Conservation (phyloP, 192 early-diverging fungal species). For the Chytriomyces sp. region DNA sequence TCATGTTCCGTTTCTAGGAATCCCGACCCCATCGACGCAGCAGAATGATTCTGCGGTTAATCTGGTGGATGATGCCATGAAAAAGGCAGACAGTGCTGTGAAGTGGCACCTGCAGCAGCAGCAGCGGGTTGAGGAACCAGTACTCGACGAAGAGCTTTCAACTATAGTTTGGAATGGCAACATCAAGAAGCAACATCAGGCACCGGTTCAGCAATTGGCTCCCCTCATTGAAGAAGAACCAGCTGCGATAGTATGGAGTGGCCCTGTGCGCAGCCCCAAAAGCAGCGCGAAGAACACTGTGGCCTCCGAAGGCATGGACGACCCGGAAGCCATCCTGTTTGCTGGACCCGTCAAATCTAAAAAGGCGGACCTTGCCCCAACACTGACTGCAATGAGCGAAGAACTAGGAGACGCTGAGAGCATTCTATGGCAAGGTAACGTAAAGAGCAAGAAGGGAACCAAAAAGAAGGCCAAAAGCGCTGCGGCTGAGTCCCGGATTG, state of each 20-base stretch:
- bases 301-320: neutral
- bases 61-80: neutral
- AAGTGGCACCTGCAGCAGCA: neutral
- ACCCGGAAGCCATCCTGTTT: neutral
- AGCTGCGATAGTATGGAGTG: neutral
- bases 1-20: no score
- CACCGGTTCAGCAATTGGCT: neutral
- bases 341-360: neutral
- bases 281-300: neutral
- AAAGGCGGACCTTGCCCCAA: neutral
- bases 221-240: neutral
- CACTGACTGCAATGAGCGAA: neutral
- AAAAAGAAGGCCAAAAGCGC: neutral
- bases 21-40: no score
- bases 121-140: neutral
- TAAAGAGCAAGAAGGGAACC: slow-evolving; percentile 18
- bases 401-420: neutral
- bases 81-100: neutral
- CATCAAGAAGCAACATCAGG: neutral
- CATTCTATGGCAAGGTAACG: slow-evolving; percentile 10
- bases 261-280: neutral
- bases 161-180: neutral
- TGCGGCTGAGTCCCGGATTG: neutral
- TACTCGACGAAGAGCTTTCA: slow-evolving; percentile 3
- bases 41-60: no score